Evolutionary conservation across 225 moss, liverwort and hornwort genomes (phyloP), one percentile per base, ranked within the genome.

Genomic region (Asterella californica): DNA sequence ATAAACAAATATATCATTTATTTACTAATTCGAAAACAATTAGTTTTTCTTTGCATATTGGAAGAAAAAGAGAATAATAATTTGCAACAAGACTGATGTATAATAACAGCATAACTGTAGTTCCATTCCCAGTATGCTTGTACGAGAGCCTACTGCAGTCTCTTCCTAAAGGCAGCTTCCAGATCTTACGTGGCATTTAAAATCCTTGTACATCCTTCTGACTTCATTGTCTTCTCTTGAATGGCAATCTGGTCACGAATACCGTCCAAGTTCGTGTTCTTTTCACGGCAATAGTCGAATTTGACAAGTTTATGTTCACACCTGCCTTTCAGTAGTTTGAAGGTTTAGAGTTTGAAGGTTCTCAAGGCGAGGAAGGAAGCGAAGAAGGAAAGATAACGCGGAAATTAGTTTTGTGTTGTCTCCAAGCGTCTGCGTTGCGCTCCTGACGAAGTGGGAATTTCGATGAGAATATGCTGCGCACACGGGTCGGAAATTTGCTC

Each of bases 291-390:
- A 34, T 15, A 15, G 34, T 66, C 15, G 5, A 36, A 15, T 38
- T 69, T 48, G 48, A n/a, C 47, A 10, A 47, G 25, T 47, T 46
- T n/a, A n/a, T 27, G 46, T 71, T 71, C 71, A 71, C 71, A 71
- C n/a, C 32, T 65, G 30, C 29, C 15, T 1, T 71, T 0, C 71
- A 4, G 9, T 24, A 71, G n/a, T 0, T 71, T 27, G 1, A n/a
- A 12, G 12, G 9, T 47, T 47, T 5, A 22, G n/a, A n/a, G n/a
- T 6, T 19, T 6, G 21, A n/a, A 46, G n/a, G 21, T 33, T 65
- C 65, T 65, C 11, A 47, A 71, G 71, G 36, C 37, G 25, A 71
- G 2, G 46, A 36, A 11, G 42, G 24, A 25, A n/a, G 15, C 4
- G 22, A 27, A 47, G 10, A 46, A 61, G n/a, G 10, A 61, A 0